These are phyloP conservation scores for Phytophthora chlamydospora DNA, from an alignment of 352 stramenopile genomes.

Conservation along the genomic window DNA sequence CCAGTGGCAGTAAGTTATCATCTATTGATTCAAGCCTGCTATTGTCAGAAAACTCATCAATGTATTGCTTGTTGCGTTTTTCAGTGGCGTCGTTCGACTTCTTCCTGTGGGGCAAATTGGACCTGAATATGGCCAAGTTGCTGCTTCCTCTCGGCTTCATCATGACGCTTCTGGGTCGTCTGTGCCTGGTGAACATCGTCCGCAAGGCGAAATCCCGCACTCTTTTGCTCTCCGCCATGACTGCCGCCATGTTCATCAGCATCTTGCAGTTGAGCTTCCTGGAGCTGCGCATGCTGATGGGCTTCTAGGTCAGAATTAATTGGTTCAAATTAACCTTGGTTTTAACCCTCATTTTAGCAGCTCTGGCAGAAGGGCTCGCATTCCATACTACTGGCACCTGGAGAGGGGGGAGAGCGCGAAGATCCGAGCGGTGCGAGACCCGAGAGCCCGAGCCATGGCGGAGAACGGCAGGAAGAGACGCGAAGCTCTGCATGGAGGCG, in stretches of 20 bases:
- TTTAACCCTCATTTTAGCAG: constrained; percentile 23
- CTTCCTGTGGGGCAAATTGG: constrained; percentile 49
- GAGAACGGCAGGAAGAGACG: constrained; percentile 55
- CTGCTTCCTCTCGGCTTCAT: constrained; percentile 40
- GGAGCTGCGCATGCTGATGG: constrained; percentile 26
- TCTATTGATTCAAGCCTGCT: not conserved
- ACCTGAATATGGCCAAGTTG: constrained; percentile 32
- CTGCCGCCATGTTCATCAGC: constrained; percentile 39
- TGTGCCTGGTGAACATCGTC: constrained; percentile 42
- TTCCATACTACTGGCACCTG: constrained; percentile 14
- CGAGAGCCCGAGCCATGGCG: constrained; percentile 25
- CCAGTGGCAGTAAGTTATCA: constrained; percentile 42
- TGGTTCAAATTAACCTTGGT: constrained; percentile 20
- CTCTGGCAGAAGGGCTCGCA: constrained; percentile 9
- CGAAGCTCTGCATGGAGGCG: constrained; percentile 28
- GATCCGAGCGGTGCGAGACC: constrained; percentile 24
- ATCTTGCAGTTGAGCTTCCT: constrained; percentile 39
- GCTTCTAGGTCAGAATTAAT: constrained; percentile 31
- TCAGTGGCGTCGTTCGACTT: constrained; percentile 49
- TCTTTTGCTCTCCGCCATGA: constrained; percentile 40
- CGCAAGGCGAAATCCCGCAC: constrained; percentile 42
- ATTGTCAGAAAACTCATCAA: not conserved
- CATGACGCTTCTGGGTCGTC: constrained; percentile 42
- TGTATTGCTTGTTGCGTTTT: constrained; percentile 1
- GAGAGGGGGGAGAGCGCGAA: constrained; percentile 25